Evolutionary conservation across 1,284 basidiomycete genomes (phyloP).

Genomic region (Porodaedalea pini): DNA sequence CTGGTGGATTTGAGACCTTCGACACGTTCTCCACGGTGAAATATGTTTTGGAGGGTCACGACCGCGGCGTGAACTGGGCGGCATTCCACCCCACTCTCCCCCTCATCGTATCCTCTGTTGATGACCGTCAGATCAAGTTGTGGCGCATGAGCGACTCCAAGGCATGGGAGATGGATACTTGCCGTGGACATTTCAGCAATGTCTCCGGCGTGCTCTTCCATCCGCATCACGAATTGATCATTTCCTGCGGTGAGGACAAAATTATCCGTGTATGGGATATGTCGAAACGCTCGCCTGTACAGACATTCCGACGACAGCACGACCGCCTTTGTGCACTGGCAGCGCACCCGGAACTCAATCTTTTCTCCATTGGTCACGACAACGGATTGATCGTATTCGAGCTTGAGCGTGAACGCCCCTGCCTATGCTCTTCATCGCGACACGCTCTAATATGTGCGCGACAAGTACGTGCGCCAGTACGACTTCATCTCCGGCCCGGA

Average conservation of each 20-base stretch:
- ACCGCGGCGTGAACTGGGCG: slow-evolving; percentile 96
- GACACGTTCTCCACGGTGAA: slow-evolving; percentile 92
- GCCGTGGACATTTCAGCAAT: slow-evolving; percentile 98
- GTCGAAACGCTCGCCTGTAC: slow-evolving; percentile 93
- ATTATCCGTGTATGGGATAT: slow-evolving; percentile 86
- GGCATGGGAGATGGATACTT: slow-evolving; percentile 99
- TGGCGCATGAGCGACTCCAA: slow-evolving; percentile 99
- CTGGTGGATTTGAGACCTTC: slow-evolving; percentile 76
- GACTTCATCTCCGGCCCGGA: slow-evolving; percentile 92
- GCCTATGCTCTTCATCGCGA: slow-evolving; percentile 94
- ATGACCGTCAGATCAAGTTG: slow-evolving; percentile 98
- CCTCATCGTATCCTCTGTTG: slow-evolving; percentile 94
- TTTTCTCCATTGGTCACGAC: slow-evolving; percentile 97
- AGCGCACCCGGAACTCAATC: slow-evolving; percentile 93
- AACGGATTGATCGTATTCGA: slow-evolving; percentile 99
- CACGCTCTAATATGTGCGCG: slow-evolving; percentile 92
- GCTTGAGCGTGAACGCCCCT: slow-evolving; percentile 95
- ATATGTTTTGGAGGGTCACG: slow-evolving; percentile 98
- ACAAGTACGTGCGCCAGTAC: slow-evolving; percentile 96
- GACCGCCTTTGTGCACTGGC: slow-evolving; percentile 99
- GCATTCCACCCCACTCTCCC: slow-evolving; percentile 93
- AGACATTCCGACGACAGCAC: slow-evolving; percentile 96
- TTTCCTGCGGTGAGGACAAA: slow-evolving; percentile 78
- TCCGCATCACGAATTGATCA: slow-evolving; percentile 92
- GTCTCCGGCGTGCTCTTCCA: slow-evolving; percentile 96